Evolutionary conservation across 2,329 filamentous ascomycete species (phyloP).

Genomic region (Sporothrix protearum): DNA sequence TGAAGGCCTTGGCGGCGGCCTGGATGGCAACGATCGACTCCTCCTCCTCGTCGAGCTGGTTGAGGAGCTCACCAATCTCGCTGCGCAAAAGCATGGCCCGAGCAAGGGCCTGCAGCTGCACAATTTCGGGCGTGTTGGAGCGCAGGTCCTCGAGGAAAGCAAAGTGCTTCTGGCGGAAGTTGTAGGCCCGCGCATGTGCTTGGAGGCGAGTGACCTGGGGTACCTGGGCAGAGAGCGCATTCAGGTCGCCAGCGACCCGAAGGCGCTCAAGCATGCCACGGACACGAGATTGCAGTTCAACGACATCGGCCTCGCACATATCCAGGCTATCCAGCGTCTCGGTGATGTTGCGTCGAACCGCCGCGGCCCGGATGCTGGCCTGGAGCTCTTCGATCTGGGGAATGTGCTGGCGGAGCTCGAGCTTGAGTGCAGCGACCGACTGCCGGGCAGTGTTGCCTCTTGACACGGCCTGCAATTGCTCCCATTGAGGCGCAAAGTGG

Average conservation of each 20-base stretch:
- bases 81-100: constrained; percentile 76
- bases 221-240: constrained; percentile 57
- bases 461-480: constrained; percentile 45
- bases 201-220: constrained; percentile 61
- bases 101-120: constrained; percentile 68
- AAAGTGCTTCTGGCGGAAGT: constrained; percentile 58
- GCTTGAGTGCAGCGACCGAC: constrained; percentile 43
- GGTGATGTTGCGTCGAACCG: constrained; percentile 50
- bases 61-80: constrained; percentile 68
- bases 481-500: constrained; percentile 49
- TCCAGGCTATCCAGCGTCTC: constrained; percentile 48
- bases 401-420: constrained; percentile 47
- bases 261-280: constrained; percentile 60
- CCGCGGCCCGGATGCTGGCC: constrained; percentile 51
- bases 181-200: constrained; percentile 61
- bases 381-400: constrained; percentile 49
- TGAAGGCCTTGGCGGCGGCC: constrained; percentile 65
- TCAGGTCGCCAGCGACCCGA: constrained; percentile 46
- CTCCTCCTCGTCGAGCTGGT: constrained; percentile 78
- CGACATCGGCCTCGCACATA: constrained; percentile 44
- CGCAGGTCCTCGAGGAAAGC: constrained; percentile 66
- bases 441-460: constrained; percentile 50
- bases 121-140: constrained; percentile 63
- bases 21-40: constrained; percentile 73
- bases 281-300: constrained; percentile 55